Percentiles rank a stretch among this genome's conserved stretches.
Conservation (phyloP, 2,329 filamentous ascomycete genomes). For the Claviceps purpurea region DNA sequence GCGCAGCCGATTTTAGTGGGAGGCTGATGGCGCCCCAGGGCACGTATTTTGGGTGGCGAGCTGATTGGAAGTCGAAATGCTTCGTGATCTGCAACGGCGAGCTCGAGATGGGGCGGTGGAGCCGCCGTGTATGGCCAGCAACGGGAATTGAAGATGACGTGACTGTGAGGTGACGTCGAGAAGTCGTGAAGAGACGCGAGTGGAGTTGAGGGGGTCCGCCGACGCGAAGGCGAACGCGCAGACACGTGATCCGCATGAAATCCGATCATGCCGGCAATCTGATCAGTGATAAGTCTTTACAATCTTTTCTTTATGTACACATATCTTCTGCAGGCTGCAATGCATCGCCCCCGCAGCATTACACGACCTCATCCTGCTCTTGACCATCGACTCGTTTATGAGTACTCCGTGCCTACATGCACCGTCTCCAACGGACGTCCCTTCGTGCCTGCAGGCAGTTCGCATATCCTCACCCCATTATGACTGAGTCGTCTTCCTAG, state of each 20-base stretch:
- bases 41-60: too few species aligned
- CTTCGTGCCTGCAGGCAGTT: slow-evolving; percentile 14
- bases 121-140: neutral
- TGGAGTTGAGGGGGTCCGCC: neutral
- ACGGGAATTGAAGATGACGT: neutral
- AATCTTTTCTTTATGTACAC: neutral
- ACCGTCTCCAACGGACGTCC: slow-evolving; percentile 7
- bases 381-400: neutral
- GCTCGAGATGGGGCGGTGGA: neutral
- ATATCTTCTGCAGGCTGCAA: neutral
- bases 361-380: neutral
- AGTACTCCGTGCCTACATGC: neutral
- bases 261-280: neutral
- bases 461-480: slow-evolving; percentile 14
- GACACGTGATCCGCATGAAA: neutral
- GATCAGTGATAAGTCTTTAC: neutral
- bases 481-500: slow-evolving; percentile 8
- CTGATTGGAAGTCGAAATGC: too few species aligned
- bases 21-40: too few species aligned
- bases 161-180: neutral
- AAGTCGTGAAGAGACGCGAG: neutral
- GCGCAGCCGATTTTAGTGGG: neutral
- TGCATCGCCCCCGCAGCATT: neutral
- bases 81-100: too few species aligned
- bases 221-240: neutral